Evolutionary conservation across 768 basidiomycete species (phyloP).

Genomic region (Termitomyces sp.): DNA sequence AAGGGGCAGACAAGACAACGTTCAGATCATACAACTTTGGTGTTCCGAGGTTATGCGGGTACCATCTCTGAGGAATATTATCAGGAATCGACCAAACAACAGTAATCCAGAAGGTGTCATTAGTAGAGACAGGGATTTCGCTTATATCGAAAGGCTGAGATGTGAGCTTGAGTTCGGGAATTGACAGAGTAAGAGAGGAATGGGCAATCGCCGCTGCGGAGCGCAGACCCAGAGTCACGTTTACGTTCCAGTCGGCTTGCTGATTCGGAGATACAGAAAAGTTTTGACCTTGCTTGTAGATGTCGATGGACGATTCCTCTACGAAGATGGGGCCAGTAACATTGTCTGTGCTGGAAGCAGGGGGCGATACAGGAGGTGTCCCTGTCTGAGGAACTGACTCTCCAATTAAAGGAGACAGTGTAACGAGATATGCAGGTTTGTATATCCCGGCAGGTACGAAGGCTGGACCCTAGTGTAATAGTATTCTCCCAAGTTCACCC

Average conservation of each 20-base stretch:
- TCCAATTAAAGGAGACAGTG: conserved; percentile 24
- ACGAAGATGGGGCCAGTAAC: conserved; percentile 35
- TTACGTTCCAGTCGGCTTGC: conserved; percentile 51
- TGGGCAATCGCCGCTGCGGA: conserved; percentile 32
- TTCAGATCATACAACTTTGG: conserved; percentile 54
- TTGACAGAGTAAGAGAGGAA: conserved; percentile 37
- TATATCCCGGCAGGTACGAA: conserved; percentile 54
- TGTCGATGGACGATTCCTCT: conserved; percentile 51
- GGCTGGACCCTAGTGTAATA: conserved; percentile 59
- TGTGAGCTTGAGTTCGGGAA: conserved; percentile 43
- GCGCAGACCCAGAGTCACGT: conserved; percentile 47
- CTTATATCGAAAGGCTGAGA: conserved; percentile 29
- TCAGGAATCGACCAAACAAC: conserved; percentile 46
- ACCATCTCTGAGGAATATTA: conserved; percentile 46
- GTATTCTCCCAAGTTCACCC: background rate
- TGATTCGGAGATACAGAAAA: conserved; percentile 41
- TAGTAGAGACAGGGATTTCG: conserved; percentile 19
- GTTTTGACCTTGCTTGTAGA: conserved; percentile 49
- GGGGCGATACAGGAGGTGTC: conserved; percentile 21
- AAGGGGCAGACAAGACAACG: conserved; percentile 30
- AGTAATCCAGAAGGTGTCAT: conserved; percentile 35
- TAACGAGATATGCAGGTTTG: conserved; percentile 53
- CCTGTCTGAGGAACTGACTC: conserved; percentile 13
- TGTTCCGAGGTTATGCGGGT: conserved; percentile 50
- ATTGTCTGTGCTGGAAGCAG: conserved; percentile 16